These are phyloP conservation scores for Komagataella pseudopastoris DNA, from an alignment of 805 yeast genomes.

Conservation along the genomic window DNA sequence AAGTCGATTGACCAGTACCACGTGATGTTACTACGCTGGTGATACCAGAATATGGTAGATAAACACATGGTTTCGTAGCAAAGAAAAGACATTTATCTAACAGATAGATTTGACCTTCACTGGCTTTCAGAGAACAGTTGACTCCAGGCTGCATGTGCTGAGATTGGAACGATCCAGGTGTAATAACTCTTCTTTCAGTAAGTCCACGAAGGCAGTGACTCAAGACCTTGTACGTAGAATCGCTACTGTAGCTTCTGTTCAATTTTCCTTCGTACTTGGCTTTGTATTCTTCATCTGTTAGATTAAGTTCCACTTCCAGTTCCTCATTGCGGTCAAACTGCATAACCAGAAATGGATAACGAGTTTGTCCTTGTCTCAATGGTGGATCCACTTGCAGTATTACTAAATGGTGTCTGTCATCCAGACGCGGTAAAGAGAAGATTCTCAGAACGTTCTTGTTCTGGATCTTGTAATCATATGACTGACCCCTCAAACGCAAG, in stretches of 20 bases:
- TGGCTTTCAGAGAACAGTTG: conserved; percentile 85
- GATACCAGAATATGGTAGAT: conserved; percentile 78
- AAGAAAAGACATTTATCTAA: conserved; percentile 83
- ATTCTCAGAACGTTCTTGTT: conserved; percentile 83
- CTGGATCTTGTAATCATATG: conserved; percentile 92
- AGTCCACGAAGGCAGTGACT: conserved; percentile 83
- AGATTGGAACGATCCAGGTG: conserved; percentile 73
- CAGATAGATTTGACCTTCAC: conserved; percentile 90
- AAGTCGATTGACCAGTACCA: conserved; percentile 62
- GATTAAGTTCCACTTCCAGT: conserved; percentile 76
- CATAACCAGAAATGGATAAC: conserved; percentile 82
- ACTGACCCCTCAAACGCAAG: conserved; percentile 88
- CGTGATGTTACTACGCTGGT: conserved; percentile 72
- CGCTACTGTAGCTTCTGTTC: conserved; percentile 54
- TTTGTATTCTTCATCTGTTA: conserved; percentile 73
- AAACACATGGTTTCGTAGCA: conserved; percentile 87
- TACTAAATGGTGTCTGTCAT: conserved; percentile 79
- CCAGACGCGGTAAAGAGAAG: conserved; percentile 88
- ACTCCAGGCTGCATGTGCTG: conserved; percentile 75
- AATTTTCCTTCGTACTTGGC: conserved; percentile 62
- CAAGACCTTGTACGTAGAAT: conserved; percentile 78
- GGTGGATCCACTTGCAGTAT: conserved; percentile 94
- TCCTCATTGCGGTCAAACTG: conserved; percentile 89
- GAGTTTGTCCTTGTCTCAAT: conserved; percentile 93
- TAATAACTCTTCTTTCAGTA: conserved; percentile 72